Evolutionary conservation across 768 basidiomycete species (phyloP).

Genomic region (Cubamyces sp.): DNA sequence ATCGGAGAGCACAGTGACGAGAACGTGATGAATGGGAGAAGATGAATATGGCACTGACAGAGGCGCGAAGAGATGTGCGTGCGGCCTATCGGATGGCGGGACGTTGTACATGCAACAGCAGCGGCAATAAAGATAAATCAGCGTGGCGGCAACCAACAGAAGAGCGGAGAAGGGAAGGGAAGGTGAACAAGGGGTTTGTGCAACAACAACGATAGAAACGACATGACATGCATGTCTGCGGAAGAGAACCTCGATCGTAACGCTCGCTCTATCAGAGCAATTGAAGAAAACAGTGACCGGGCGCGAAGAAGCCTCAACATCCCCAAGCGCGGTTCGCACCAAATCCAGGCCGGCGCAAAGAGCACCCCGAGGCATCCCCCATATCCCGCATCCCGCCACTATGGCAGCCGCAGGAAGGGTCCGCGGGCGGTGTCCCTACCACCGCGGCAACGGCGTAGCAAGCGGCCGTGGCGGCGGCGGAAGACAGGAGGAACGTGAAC

Average conservation of each 20-base stretch:
- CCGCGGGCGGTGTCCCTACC: too few relatives aligned
- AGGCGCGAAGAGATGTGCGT: not conserved
- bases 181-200: not conserved
- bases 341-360: too few relatives aligned
- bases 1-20: not conserved
- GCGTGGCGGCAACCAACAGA: not conserved
- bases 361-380: too few relatives aligned
- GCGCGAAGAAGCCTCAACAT: too few relatives aligned
- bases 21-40: not conserved
- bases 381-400: too few relatives aligned
- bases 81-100: not conserved
- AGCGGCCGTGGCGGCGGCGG: not conserved
- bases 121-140: constrained; percentile 5
- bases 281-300: too few relatives aligned
- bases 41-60: not conserved
- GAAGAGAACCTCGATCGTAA: not conserved
- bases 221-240: not conserved
- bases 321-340: too few relatives aligned
- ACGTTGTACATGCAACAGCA: not conserved
- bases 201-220: not conserved
- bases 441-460: too few relatives aligned
- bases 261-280: too few relatives aligned
- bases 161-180: not conserved
- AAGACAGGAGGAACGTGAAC: not conserved
- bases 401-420: too few relatives aligned